Conservation (phyloP, 1,284 basidiomycete species). For the Coniferiporia weirii region DNA sequence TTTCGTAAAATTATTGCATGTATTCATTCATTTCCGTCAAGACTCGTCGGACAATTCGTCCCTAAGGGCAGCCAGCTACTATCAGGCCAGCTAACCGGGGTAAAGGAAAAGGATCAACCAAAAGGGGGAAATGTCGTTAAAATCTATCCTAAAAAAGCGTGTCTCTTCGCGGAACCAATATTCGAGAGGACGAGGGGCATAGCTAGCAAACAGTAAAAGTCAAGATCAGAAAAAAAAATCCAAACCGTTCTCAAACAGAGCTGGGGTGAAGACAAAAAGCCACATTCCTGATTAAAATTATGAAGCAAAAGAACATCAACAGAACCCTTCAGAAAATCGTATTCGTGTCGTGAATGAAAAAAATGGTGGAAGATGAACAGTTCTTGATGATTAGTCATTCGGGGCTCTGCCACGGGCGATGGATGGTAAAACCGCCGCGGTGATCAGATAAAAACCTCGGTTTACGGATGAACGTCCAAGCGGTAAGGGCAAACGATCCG, state of each 20-base stretch:
- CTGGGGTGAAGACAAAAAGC: background rate
- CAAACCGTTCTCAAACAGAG: background rate
- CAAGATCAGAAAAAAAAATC: background rate
- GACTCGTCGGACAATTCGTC: conserved; percentile 3
- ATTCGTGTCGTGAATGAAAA: background rate
- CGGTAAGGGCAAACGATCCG: background rate
- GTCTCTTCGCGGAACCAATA: background rate
- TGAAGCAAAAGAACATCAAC: background rate
- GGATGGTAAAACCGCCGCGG: background rate
- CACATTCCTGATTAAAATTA: background rate
- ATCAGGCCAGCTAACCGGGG: background rate
- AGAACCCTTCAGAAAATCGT: background rate
- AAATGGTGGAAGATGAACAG: background rate
- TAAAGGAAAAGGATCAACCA: background rate
- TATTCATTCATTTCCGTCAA: conserved; percentile 1
- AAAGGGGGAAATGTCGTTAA: background rate
- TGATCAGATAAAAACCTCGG: conserved; percentile 1
- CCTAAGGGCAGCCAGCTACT: background rate
- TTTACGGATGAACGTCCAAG: too few species aligned
- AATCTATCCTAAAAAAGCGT: conserved; percentile 1
- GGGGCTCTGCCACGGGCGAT: background rate
- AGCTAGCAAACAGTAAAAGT: background rate
- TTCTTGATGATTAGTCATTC: background rate
- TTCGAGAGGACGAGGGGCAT: background rate
- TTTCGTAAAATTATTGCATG: background rate